Conservation (phyloP, 2,329 filamentous ascomycete genomes). For the Hypocrella siamensis region DNA sequence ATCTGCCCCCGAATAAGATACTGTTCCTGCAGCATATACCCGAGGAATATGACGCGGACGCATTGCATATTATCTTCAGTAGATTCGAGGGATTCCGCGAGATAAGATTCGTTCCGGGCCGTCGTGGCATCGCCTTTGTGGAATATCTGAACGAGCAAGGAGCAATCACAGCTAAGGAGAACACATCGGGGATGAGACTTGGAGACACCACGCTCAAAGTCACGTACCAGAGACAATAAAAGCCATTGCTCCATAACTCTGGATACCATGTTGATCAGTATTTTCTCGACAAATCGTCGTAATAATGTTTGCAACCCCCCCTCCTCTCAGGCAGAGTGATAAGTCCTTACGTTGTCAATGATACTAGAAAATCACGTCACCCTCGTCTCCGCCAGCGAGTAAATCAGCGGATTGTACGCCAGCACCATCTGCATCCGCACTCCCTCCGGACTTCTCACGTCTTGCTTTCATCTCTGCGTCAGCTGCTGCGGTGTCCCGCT, state of each 20-base stretch:
- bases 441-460: constrained; percentile 32
- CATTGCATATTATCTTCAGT: constrained; percentile 64
- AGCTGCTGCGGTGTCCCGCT: constrained; percentile 54
- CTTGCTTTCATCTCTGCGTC: constrained; percentile 65
- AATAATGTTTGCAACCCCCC: too few relatives aligned
- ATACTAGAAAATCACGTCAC: constrained; percentile 68
- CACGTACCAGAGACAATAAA: constrained; percentile 85
- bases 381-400: constrained; percentile 59
- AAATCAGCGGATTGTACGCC: constrained; percentile 41
- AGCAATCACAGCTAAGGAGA: constrained; percentile 88
- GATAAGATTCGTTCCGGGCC: constrained; percentile 73
- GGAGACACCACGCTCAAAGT: constrained; percentile 74
- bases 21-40: constrained; percentile 88
- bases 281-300: too few relatives aligned
- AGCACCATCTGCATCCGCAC: constrained; percentile 17
- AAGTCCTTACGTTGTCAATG: too few relatives aligned
- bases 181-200: constrained; percentile 70
- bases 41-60: constrained; percentile 70
- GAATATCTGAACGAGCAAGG: constrained; percentile 87
- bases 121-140: constrained; percentile 84
- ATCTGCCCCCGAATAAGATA: constrained; percentile 92
- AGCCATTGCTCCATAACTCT: neutral
- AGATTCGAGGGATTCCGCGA: constrained; percentile 91
- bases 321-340: too few relatives aligned
- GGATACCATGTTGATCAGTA: too few relatives aligned